A percentile compares a stretch with the other conserved stretches of the same genome.
Conservation (phyloP, 768 basidiomycete genomes). For the Hortiboletus flavorubellus region DNA sequence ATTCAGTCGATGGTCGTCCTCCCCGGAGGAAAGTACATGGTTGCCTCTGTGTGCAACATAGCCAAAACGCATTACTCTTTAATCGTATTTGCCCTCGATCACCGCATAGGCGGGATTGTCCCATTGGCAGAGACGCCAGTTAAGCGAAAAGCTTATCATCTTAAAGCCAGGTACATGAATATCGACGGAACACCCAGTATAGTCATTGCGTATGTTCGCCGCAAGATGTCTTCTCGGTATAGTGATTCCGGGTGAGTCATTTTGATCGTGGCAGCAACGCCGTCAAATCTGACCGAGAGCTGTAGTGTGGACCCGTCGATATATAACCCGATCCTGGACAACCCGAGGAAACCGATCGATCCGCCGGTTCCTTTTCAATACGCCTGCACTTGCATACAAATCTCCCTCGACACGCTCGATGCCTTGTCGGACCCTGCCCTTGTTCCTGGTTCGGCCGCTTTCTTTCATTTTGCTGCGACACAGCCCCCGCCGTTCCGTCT, state of each 20-base stretch:
- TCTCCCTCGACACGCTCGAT: slow-evolving; percentile 44
- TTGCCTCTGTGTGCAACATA: slow-evolving; percentile 53
- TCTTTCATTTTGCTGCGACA: slow-evolving; percentile 32
- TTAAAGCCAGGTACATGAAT: slow-evolving; percentile 61
- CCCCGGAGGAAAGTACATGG: slow-evolving; percentile 65
- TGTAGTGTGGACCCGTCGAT: slow-evolving; percentile 29
- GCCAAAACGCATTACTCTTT: slow-evolving; percentile 46
- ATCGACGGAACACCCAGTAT: slow-evolving; percentile 45
- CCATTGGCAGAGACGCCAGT: slow-evolving; percentile 50
- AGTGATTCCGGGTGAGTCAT: slow-evolving; percentile 16
- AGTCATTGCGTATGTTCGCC: slow-evolving; percentile 50
- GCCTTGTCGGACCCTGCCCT: slow-evolving; percentile 41
- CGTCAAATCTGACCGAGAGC: slow-evolving; percentile 4
- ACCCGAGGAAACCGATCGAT: slow-evolving; percentile 39
- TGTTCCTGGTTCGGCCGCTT: slow-evolving; percentile 36
- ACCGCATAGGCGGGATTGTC: slow-evolving; percentile 39
- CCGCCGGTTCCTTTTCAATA: slow-evolving; percentile 42
- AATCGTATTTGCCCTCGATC: slow-evolving; percentile 54
- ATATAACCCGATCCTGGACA: slow-evolving; percentile 32
- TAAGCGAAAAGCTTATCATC: slow-evolving; percentile 48
- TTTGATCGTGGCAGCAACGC: neutral
- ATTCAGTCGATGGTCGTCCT: slow-evolving; percentile 55
- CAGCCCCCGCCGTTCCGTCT: slow-evolving; percentile 42
- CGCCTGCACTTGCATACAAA: slow-evolving; percentile 41
- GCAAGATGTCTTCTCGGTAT: slow-evolving; percentile 28